Evolutionary conservation across 305 asterid species (phyloP).

Genomic region (Fraxinus floribunda): DNA sequence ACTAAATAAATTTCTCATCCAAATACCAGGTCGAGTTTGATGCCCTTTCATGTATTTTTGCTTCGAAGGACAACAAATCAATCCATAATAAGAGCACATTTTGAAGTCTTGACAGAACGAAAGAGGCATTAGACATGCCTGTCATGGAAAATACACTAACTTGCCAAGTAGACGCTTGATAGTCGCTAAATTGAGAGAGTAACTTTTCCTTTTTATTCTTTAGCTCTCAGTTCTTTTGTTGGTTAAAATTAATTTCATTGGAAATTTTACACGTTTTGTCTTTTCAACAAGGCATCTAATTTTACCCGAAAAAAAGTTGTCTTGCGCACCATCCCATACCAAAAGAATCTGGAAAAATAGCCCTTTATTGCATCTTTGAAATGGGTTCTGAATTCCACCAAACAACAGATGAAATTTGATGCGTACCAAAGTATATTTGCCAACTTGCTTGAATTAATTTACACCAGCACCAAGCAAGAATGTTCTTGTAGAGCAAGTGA

Average conservation of each 20-base stretch:
- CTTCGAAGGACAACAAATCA: background rate
- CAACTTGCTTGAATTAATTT: background rate
- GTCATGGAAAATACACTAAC: background rate
- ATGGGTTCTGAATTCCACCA: conserved; percentile 1
- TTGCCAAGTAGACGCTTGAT: background rate
- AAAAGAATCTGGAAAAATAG: background rate
- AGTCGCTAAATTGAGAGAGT: background rate
- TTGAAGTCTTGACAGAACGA: background rate
- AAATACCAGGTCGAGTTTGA: background rate
- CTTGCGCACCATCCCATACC: background rate
- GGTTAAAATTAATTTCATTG: background rate
- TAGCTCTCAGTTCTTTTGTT: background rate
- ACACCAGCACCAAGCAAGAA: background rate
- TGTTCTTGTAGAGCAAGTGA: background rate
- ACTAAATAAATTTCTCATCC: background rate
- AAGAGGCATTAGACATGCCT: background rate
- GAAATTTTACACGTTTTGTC: background rate
- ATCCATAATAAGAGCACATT: background rate
- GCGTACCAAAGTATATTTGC: background rate
- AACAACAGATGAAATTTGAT: background rate
- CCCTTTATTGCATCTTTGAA: background rate
- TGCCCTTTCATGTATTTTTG: background rate
- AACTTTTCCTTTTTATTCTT: background rate
- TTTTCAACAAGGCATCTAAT: background rate
- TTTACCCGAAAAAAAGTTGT: background rate